Percentiles rank a stretch among this genome's conserved stretches.
phyloP scores from a whole-genome alignment of 169 alveolate species.

The Plasmodium chabaudi region DNA sequence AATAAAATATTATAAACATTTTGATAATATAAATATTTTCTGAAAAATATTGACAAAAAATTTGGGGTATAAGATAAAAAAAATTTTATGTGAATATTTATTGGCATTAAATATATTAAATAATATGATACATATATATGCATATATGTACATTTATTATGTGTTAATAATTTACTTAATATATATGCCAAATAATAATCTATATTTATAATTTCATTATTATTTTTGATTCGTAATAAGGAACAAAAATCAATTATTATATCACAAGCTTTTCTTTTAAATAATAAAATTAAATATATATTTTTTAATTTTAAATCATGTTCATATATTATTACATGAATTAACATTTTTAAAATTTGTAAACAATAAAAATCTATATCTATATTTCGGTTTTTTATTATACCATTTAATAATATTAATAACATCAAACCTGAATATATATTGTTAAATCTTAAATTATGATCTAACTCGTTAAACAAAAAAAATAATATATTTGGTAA shows the following conservation, averaged over 20 bases:
- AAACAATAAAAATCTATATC: slow-evolving; percentile 67
- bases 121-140: slow-evolving; percentile 67
- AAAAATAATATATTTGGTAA: slow-evolving; percentile 57
- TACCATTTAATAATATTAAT: slow-evolving; percentile 56
- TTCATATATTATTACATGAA: slow-evolving; percentile 70
- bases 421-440: slow-evolving; percentile 64
- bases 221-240: slow-evolving; percentile 26
- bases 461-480: slow-evolving; percentile 71
- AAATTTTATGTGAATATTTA: slow-evolving; percentile 57
- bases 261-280: slow-evolving; percentile 74
- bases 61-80: slow-evolving; percentile 64
- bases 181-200: slow-evolving; percentile 64
- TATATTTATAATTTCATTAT: slow-evolving; percentile 71
- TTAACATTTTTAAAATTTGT: slow-evolving; percentile 65
- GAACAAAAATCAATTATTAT: slow-evolving; percentile 49
- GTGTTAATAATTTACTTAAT: slow-evolving; percentile 67
- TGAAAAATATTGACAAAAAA: slow-evolving; percentile 58
- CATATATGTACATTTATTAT: slow-evolving; percentile 69
- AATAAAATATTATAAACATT: slow-evolving; percentile 28
- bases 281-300: slow-evolving; percentile 55
- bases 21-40: slow-evolving; percentile 57
- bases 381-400: slow-evolving; percentile 38
- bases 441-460: slow-evolving; percentile 45
- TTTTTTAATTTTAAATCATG: slow-evolving; percentile 71
- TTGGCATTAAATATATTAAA: slow-evolving; percentile 70